Evolutionary conservation across 2,329 filamentous ascomycete genomes (phyloP), one percentile per base, ranked within the genome.

Genomic region (Fusarium sp.): DNA sequence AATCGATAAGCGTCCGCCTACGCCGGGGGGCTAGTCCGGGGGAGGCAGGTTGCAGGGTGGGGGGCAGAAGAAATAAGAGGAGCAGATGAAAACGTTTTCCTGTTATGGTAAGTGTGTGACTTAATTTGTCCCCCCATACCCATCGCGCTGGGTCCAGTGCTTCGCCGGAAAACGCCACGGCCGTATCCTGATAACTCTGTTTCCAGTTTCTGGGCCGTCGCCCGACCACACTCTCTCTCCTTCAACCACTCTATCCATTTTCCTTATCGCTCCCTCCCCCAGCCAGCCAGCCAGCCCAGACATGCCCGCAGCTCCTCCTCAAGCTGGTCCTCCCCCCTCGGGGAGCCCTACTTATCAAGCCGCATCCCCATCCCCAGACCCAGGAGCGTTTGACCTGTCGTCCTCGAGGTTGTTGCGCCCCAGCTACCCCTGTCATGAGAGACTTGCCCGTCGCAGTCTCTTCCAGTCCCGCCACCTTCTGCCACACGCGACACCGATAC

Each of bases 1-100:
- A 71, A 70, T 70, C 53, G 73, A 71, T 73, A 77, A 71, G 75
- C 73, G 74, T 44, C 70, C 69, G 22, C 65, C 66, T 67, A 36
- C 61, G 59, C 44, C 58, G 49, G 65, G 58, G 69, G 66, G 36
- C 53, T 67, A 64, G 74, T 65, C 66, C 57, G 69, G 70, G 69
- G 55, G 63, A 29, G 62, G 66, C 56, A 55, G 53, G n/a, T 33
- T 46, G 35, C 46, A 51, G 46, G 17, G 46, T 51, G 46, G 46
- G 46, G 46, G 46, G 46, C 17, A 3, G 11, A 6, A 31, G 17
- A 17, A 49, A 49, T 49, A 24, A 17, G 22, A 17, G 8, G 16
- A n/a, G 10, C 31, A 33, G 31, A 33, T 33, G 31, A 33, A 33
- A 33, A 5, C 31, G 31, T 33, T 33, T 33, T 33, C 31, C 31